Percentiles rank a stretch among this genome's conserved stretches.
Conservation (phyloP, 2,329 filamentous ascomycete species). For the Cladorrhinum sp. region DNA sequence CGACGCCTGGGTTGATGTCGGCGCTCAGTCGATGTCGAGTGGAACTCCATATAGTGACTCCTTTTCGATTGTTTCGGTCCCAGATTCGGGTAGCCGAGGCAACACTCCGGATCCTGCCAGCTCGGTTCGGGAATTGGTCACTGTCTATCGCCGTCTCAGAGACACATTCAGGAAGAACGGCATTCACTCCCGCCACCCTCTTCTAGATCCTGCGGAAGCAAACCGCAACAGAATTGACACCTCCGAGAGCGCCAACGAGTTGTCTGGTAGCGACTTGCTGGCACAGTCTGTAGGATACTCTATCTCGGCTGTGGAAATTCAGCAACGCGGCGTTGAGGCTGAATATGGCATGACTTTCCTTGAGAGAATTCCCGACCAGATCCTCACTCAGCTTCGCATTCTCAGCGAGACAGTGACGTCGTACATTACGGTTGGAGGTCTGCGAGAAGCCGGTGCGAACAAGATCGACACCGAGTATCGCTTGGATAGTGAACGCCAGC, state of each 20-base stretch:
- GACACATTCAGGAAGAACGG: constrained; percentile 57
- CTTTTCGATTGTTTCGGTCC: constrained; percentile 39
- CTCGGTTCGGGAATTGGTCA: constrained; percentile 53
- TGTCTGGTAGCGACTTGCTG: constrained; percentile 57
- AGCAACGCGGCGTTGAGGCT: constrained; percentile 79
- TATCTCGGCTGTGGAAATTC: constrained; percentile 85
- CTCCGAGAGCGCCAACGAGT: constrained; percentile 39
- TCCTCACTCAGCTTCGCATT: constrained; percentile 81
- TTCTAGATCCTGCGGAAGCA: constrained; percentile 26
- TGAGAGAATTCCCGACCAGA: constrained; percentile 79
- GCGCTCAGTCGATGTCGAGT: constrained; percentile 32
- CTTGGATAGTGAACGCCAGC: constrained; percentile 66
- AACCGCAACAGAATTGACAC: not conserved
- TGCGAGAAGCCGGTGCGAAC: constrained; percentile 58
- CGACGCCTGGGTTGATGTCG: constrained; percentile 43
- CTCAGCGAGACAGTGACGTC: constrained; percentile 84
- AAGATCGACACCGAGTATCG: constrained; percentile 64
- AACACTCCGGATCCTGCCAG: constrained; percentile 32
- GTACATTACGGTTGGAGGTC: constrained; percentile 73
- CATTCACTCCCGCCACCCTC: constrained; percentile 41
- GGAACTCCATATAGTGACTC: constrained; percentile 43
- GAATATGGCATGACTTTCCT: constrained; percentile 72
- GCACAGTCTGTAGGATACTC: constrained; percentile 73
- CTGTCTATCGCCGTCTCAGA: constrained; percentile 58
- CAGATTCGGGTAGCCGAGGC: constrained; percentile 23